Evolutionary conservation across 768 basidiomycete species (phyloP), one percentile per base, ranked within the genome.

Genomic region (Podaxis rugospora): DNA sequence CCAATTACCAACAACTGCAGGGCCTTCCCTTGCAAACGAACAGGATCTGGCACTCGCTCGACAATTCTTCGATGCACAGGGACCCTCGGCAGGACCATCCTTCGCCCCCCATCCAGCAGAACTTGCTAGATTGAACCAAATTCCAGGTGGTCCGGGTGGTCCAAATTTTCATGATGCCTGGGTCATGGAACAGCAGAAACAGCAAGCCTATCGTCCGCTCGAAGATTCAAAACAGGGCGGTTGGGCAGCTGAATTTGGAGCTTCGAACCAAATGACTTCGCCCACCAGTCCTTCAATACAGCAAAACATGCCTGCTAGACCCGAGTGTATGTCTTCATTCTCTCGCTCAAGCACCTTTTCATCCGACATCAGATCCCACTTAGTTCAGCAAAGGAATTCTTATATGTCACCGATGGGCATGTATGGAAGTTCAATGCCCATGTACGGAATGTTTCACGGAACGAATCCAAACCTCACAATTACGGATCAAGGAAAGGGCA

Each of bases 11-110:
- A 79, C 82, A 21, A 81, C 81, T n/a, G 74, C 82, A 0, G 70
- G 77, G 16, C 65, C 72, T 23, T 75, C 63, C n/a, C 65, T 76
- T 54, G 77, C 83, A 36, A 83, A 76, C 62, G 83, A 86, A 65
- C 88, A 85, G 53, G 92, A 94, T 72, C 71, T 86, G 51, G 82
- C 84, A 13, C 81, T 91, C 64, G 92, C 91, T 27, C 85, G 88
- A 49, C 90, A 90, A 65, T 94, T 94, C 71, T 94, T 94, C 68
- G 82, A 87, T 62, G 70, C 75, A 1, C 74, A 78, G 21, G 70
- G 68, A 23, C 66, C 72, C 18, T 68, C 71, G 1, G 65, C 71
- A 28, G 69, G 65, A 9, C 75, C 75, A 13, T 71, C 74, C 37
- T 76, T 78, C 62, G 66, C 75, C 37, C 71, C 72, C 1, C 69